A percentile compares a stretch with the other conserved stretches of the same genome.
phyloP scores from a whole-genome alignment of 2,329 filamentous ascomycete genomes.

The Penicillium fuscoglaucum region DNA sequence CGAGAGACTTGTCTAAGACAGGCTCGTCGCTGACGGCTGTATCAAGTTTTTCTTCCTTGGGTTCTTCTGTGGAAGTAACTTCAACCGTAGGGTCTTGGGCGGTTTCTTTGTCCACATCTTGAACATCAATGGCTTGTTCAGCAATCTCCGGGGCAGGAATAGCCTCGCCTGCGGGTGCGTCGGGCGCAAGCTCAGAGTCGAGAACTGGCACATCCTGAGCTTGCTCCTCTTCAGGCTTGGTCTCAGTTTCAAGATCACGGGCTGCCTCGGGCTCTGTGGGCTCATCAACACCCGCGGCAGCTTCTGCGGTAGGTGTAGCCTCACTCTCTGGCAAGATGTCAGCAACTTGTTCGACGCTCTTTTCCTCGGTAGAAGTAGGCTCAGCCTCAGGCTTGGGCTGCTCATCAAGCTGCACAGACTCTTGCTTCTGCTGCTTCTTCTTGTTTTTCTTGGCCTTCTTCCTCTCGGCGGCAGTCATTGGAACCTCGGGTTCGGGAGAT shows the following conservation, averaged over 20 bases:
- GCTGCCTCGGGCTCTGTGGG: not conserved
- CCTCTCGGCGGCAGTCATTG: slow-evolving; percentile 28
- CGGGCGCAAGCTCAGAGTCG: not conserved
- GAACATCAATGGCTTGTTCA: slow-evolving; percentile 1
- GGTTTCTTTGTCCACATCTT: not conserved
- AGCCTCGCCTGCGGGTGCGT: not conserved
- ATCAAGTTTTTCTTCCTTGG: not conserved
- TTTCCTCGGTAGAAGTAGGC: not conserved
- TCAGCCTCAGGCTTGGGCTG: slow-evolving; percentile 7
- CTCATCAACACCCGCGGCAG: not conserved
- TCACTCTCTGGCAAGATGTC: slow-evolving; percentile 1
- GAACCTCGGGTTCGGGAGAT: slow-evolving; percentile 8
- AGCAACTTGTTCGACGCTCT: not conserved
- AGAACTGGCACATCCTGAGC: not conserved
- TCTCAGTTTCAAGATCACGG: not conserved
- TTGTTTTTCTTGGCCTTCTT: slow-evolving; percentile 47
- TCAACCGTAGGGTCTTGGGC: not conserved
- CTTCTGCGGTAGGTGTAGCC: not conserved
- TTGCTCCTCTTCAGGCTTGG: not conserved
- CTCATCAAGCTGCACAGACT: slow-evolving; percentile 17
- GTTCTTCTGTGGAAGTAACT: not conserved
- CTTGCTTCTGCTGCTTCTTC: slow-evolving; percentile 26
- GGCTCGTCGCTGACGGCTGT: not conserved
- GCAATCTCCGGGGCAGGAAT: not conserved
- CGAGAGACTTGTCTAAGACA: not conserved